Conservation (phyloP, 257 asterid species). For the Solanum pennellii region DNA sequence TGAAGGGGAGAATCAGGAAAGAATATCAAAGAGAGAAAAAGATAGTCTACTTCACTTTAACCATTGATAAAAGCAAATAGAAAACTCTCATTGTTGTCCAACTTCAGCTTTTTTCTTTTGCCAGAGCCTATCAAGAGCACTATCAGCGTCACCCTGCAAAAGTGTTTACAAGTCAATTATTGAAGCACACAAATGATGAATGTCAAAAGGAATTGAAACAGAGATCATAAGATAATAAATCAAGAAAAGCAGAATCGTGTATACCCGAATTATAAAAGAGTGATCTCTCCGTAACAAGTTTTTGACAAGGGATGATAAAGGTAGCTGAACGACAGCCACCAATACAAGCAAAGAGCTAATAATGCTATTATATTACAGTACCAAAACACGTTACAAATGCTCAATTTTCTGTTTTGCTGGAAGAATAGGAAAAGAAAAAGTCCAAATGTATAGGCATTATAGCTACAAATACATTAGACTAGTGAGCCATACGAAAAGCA, state of each 20-base stretch:
- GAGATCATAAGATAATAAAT: background rate
- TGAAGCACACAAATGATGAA: background rate
- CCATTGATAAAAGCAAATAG: background rate
- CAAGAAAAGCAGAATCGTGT: background rate
- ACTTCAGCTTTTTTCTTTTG: constrained; percentile 12
- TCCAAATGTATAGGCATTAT: background rate
- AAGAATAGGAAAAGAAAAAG: background rate
- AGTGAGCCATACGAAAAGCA: background rate
- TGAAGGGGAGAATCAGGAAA: background rate
- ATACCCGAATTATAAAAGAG: background rate
- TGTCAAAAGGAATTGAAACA: background rate
- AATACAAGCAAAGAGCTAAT: background rate
- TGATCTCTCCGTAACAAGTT: background rate
- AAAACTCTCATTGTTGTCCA: background rate
- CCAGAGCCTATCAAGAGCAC: constrained; percentile 19
- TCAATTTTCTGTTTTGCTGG: background rate
- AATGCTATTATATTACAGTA: background rate
- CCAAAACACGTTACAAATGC: background rate
- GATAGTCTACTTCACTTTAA: background rate
- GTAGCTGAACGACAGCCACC: background rate
- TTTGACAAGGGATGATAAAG: too few species aligned
- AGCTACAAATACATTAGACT: background rate
- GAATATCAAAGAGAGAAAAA: background rate
- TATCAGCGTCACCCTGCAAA: constrained; percentile 19
- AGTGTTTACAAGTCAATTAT: background rate